Evolutionary conservation across 2,329 filamentous ascomycete genomes (phyloP), one percentile per base, ranked within the genome.

Genomic region (Pseudogymnoascus sp.): DNA sequence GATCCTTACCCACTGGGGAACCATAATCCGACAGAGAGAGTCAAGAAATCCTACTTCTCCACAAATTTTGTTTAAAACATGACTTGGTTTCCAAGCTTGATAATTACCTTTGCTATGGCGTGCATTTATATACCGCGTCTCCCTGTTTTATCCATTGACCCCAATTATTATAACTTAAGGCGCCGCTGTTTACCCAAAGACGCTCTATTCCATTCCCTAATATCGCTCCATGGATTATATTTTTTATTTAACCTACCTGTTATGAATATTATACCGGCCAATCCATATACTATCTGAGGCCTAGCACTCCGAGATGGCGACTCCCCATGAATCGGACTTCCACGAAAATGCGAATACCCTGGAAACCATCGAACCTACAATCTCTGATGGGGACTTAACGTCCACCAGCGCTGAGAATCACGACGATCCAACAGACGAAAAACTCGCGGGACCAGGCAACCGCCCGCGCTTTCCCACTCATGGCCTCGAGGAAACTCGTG

Each of bases 381-480:
- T 2, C 24, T 16, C 46, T 3, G n/a, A 11, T 31, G 24, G 2
- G 46, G 46, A 53, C 2, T 16, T 53, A 6, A 53, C 46, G n/a
- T 31, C 46, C 24, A 31, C 46, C 24, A 53, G 7, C 46, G 16
- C 1, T 8, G 19, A 28, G 63, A 61, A 22, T 43, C 33, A 5
- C 24, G 38, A 35, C 16, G 38, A 35, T 16, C 35, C 2, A 64
- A 26, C 2, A 61, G 8, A 7, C 53, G 31, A 19, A n/a, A 59
- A 3, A 1, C 8, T 10, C 11, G 0, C 2, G n/a, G 2, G 12
- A 64, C 67, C 43, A 14, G 7, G 7, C n/a, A 50, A 50, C 43
- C 43, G 43, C 43, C 43, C n/a, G 26, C 46, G 46, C 46, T 53
- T 53, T 53, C 46, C 46, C 6, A 61, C 40, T 35, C 60, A 61